Conservation (phyloP, 305 asterid species). For the Fraxinus sp. region DNA sequence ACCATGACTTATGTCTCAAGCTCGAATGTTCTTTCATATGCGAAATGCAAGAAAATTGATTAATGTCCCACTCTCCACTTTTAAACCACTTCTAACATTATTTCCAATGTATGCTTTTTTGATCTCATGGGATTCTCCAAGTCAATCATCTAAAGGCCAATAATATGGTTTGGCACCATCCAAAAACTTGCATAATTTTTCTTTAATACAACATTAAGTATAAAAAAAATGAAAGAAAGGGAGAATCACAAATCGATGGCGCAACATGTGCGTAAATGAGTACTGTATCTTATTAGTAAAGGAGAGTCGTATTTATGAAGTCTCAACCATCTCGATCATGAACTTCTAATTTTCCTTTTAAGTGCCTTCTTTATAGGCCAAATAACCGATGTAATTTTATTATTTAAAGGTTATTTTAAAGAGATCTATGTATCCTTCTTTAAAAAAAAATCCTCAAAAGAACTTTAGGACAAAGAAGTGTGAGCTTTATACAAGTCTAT, state of each 20-base stretch:
- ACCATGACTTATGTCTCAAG: conserved; percentile 37
- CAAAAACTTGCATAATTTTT: background rate
- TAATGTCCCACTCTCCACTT: conserved; percentile 42
- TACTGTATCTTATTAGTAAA: background rate
- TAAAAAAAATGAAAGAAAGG: no score
- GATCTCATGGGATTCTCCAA: conserved; percentile 30
- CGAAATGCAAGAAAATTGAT: conserved; percentile 24
- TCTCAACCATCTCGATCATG: background rate
- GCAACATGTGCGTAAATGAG: background rate
- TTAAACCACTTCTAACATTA: background rate
- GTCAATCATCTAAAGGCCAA: conserved; percentile 40
- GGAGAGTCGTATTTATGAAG: background rate
- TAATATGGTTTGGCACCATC: background rate
- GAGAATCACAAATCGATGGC: background rate
- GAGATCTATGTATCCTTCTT: background rate
- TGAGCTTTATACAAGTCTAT: background rate
- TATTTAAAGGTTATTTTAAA: background rate
- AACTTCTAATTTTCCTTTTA: background rate
- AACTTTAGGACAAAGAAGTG: conserved; percentile 7
- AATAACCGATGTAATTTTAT: background rate
- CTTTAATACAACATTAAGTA: background rate
- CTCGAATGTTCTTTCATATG: conserved; percentile 15
- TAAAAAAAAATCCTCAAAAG: background rate
- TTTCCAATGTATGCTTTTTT: background rate
- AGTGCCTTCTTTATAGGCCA: background rate